A percentile compares a stretch with the other conserved stretches of the same genome.
These are phyloP conservation scores for Rhizophagus sp. DNA, from an alignment of 192 early-diverging fungal genomes.

Conservation along the genomic window DNA sequence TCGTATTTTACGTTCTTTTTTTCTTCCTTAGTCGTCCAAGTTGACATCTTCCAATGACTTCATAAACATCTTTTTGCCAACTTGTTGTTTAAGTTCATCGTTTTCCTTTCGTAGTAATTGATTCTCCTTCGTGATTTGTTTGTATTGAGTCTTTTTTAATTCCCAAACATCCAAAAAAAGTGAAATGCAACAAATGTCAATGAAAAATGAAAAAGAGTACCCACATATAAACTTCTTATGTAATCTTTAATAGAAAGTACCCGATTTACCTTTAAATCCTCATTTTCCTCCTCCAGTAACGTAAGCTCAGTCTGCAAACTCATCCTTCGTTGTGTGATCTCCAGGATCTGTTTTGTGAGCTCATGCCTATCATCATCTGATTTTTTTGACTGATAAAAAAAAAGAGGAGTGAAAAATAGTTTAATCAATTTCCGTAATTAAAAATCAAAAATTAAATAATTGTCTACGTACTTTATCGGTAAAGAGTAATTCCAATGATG, in stretches of 20 bases:
- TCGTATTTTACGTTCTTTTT: neutral
- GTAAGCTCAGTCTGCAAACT: constrained; percentile 27
- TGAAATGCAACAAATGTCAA: neutral
- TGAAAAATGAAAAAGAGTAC: constrained; percentile 18
- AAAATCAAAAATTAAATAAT: neutral
- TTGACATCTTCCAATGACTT: constrained; percentile 24
- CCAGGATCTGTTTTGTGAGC: constrained; percentile 25
- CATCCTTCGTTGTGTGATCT: constrained; percentile 32
- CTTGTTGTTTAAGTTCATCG: constrained; percentile 25
- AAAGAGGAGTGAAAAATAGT: too few species aligned
- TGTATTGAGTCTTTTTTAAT: constrained; percentile 22
- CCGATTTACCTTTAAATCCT: constrained; percentile 31
- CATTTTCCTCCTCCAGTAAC: constrained; percentile 26
- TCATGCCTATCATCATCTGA: constrained; percentile 24
- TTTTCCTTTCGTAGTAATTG: constrained; percentile 20
- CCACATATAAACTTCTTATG: constrained; percentile 17
- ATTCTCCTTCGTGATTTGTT: constrained; percentile 22
- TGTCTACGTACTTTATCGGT: neutral
- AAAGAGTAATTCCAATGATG: constrained; percentile 11
- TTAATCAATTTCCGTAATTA: neutral
- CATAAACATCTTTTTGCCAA: constrained; percentile 24
- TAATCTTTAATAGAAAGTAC: constrained; percentile 7
- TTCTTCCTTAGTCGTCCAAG: constrained; percentile 10
- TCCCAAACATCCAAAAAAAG: neutral
- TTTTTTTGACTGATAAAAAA: neutral